Conservation (phyloP, 768 basidiomycete genomes). For the Boletus rufocinnamomeus region DNA sequence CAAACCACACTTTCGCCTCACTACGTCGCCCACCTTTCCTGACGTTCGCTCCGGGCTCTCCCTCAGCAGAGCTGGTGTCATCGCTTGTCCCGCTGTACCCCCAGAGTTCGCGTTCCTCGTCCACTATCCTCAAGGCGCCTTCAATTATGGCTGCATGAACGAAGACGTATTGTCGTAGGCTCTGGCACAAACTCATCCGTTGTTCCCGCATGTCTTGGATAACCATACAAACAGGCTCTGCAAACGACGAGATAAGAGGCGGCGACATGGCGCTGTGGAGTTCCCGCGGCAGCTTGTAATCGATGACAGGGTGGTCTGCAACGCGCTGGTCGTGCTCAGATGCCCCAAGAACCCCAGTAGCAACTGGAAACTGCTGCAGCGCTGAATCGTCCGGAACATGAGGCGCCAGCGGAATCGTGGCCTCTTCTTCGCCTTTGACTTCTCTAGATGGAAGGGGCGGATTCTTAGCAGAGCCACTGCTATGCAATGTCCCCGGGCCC, state of each 20-base stretch:
- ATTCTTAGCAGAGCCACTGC: slow-evolving; percentile 1
- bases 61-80: slow-evolving; percentile 22
- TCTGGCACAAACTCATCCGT: slow-evolving; percentile 96
- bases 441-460: background rate
- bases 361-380: slow-evolving; percentile 2
- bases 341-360: background rate
- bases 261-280: slow-evolving; percentile 59
- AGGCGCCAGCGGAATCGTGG: background rate
- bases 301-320: slow-evolving; percentile 34
- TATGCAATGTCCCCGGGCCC: background rate
- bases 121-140: slow-evolving; percentile 74
- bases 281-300: slow-evolving; percentile 64
- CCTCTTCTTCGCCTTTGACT: slow-evolving; percentile 4
- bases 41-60: slow-evolving; percentile 3
- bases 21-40: slow-evolving; percentile 20
- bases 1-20: slow-evolving; percentile 13
- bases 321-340: slow-evolving; percentile 15
- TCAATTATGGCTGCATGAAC: slow-evolving; percentile 85
- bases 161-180: slow-evolving; percentile 91
- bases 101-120: slow-evolving; percentile 59
- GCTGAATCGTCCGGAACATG: background rate
- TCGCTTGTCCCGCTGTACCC: slow-evolving; percentile 25
- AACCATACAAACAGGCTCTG: slow-evolving; percentile 78
- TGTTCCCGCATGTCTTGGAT: slow-evolving; percentile 95
- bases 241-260: slow-evolving; percentile 57